These are phyloP conservation scores for Ogataea pignaliae DNA, from an alignment of 805 yeast genomes.

Conservation along the genomic window DNA sequence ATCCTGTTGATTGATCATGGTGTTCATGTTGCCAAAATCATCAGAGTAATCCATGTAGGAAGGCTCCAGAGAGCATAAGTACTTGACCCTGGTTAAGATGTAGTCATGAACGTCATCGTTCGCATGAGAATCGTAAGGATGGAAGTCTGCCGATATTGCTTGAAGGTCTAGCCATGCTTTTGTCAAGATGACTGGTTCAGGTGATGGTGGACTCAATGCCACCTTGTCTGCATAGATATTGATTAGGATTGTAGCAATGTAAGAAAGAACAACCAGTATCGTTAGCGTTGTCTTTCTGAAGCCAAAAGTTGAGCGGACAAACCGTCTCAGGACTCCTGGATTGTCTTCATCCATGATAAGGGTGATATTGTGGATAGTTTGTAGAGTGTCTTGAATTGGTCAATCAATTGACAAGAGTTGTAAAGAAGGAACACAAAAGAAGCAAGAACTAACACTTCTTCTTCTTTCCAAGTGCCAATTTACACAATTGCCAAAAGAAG, in stretches of 20 bases:
- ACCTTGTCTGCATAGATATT: conserved; percentile 33
- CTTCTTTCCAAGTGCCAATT: no score
- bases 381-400: no score
- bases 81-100: conserved; percentile 40
- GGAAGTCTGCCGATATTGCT: conserved; percentile 57
- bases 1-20: conserved; percentile 45
- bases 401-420: no score
- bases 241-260: conserved; percentile 34
- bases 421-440: no score
- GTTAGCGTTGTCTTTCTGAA: conserved; percentile 71
- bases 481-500: no score
- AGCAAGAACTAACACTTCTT: no score
- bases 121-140: conserved; percentile 74
- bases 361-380: no score
- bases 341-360: conserved; percentile 3
- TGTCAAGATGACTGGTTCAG: conserved; percentile 33
- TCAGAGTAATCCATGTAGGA: conserved; percentile 35
- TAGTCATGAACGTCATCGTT: conserved; percentile 76
- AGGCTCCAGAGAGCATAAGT: conserved; percentile 25
- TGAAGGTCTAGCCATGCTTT: conserved; percentile 73
- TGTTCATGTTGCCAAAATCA: conserved; percentile 35
- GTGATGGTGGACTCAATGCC: conserved; percentile 40
- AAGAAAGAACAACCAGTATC: conserved; percentile 45
- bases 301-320: conserved; percentile 51
- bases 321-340: conserved; percentile 19